phyloP scores from a whole-genome alignment of 805 yeast species.

The Danielia oregonensis region DNA sequence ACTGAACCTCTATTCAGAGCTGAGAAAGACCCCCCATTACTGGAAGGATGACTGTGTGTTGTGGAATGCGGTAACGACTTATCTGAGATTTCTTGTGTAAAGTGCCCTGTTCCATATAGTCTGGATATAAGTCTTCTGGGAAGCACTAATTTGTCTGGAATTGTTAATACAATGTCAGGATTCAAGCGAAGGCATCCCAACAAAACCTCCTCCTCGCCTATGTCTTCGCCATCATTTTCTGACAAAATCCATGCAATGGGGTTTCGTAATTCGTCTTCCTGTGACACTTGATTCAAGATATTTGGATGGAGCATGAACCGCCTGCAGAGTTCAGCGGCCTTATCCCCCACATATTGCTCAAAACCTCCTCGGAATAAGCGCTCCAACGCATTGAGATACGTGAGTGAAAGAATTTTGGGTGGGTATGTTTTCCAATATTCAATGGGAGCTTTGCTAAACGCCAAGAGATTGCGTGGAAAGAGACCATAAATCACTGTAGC shows the following conservation, averaged over 20 bases:
- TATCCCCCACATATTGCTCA: neutral
- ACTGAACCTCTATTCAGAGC: neutral
- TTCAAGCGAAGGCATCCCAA: conserved; percentile 18
- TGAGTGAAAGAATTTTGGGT: conserved; percentile 12
- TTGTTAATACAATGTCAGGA: conserved; percentile 13
- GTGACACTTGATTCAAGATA: conserved; percentile 26
- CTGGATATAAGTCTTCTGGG: neutral
- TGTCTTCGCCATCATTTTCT: conserved; percentile 7
- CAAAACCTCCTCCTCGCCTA: conserved; percentile 18
- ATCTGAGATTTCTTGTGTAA: neutral
- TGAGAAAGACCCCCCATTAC: neutral
- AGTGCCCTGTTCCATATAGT: neutral
- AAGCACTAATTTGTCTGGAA: conserved; percentile 10
- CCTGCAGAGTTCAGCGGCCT: conserved; percentile 3
- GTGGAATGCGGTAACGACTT: neutral
- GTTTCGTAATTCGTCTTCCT: conserved; percentile 17
- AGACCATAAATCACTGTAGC: conserved; percentile 53
- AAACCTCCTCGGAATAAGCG: neutral
- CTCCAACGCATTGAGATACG: conserved; percentile 8
- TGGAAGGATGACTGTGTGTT: neutral
- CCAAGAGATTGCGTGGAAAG: conserved; percentile 47
- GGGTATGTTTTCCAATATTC: conserved; percentile 24
- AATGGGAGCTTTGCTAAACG: conserved; percentile 41
- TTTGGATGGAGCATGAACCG: conserved; percentile 49
- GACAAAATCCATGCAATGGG: conserved; percentile 21